phyloP scores from a whole-genome alignment of 2,329 filamentous ascomycete genomes.

The Fusarium austroafricanum region DNA sequence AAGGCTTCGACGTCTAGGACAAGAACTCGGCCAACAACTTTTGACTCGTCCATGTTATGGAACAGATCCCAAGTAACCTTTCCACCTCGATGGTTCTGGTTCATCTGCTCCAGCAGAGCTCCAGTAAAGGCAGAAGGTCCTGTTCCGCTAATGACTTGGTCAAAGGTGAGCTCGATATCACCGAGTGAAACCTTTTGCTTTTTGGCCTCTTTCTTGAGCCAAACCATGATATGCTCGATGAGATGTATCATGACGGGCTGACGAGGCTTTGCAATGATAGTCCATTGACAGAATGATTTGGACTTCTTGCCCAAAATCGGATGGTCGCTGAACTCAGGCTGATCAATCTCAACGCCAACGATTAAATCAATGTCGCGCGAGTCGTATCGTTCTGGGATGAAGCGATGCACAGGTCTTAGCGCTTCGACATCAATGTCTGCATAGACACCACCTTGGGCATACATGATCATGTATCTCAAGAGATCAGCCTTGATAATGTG shows the following conservation, averaged over 20 bases:
- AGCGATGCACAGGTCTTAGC: constrained; percentile 50
- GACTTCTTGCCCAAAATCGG: constrained; percentile 75
- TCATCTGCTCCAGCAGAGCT: constrained; percentile 74
- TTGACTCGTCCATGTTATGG: constrained; percentile 74
- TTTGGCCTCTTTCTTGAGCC: constrained; percentile 70
- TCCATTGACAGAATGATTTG: constrained; percentile 80
- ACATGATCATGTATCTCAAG: constrained; percentile 76
- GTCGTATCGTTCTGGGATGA: constrained; percentile 65
- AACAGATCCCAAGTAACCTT: constrained; percentile 72
- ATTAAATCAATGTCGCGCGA: constrained; percentile 76
- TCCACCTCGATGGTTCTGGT: constrained; percentile 51
- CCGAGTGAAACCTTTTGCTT: constrained; percentile 69
- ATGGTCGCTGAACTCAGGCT: constrained; percentile 72
- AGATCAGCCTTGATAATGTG: constrained; percentile 75
- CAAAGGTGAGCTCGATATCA: constrained; percentile 74
- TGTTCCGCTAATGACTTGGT: constrained; percentile 79
- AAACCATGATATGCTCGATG: constrained; percentile 75
- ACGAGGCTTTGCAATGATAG: constrained; percentile 75
- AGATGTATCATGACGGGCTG: constrained; percentile 76
- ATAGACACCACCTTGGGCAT: constrained; percentile 82
- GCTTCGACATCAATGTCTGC: constrained; percentile 60
- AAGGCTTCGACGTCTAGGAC: constrained; percentile 79
- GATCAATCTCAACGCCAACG: constrained; percentile 77
- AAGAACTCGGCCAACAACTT: constrained; percentile 71
- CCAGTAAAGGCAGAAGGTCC: constrained; percentile 77